A percentile compares a stretch with the other conserved stretches of the same genome.
Evolutionary conservation across 164 flowering plant genomes (phyloP).

Genomic region (Piper betle): DNA sequence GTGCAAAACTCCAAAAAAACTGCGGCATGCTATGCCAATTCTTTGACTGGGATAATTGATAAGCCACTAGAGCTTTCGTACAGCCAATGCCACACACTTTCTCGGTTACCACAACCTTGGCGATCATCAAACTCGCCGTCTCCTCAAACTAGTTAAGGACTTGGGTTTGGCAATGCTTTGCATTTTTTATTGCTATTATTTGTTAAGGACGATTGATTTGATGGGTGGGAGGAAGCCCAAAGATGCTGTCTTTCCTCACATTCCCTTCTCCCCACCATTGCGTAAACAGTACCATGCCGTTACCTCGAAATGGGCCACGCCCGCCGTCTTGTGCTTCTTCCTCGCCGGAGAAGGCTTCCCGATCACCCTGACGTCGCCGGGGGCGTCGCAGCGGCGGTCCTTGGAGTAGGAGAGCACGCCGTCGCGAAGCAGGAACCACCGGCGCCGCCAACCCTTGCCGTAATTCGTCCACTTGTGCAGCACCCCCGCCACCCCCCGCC

Average conservation of each 20-base stretch:
- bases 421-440: constrained; percentile 64
- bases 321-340: constrained; percentile 35
- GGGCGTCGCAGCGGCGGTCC: constrained; percentile 37
- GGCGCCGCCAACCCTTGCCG: constrained; percentile 90
- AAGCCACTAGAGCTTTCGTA: no score
- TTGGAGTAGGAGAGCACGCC: constrained; percentile 76
- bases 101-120: no score
- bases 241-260: not conserved
- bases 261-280: not conserved
- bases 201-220: not conserved
- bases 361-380: not conserved
- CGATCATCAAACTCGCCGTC: no score
- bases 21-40: no score
- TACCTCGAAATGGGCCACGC: constrained; percentile 80
- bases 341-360: no score
- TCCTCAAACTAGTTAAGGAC: no score
- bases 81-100: no score
- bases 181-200: no score
- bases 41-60: no score
- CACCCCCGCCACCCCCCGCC: constrained; percentile 50
- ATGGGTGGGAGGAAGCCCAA: not conserved
- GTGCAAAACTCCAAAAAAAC: no score
- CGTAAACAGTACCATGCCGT: not conserved
- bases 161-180: no score
- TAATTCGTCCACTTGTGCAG: constrained; percentile 92